Conservation (phyloP, 768 basidiomycete genomes). For the Rhizopogon salebrosus region DNA sequence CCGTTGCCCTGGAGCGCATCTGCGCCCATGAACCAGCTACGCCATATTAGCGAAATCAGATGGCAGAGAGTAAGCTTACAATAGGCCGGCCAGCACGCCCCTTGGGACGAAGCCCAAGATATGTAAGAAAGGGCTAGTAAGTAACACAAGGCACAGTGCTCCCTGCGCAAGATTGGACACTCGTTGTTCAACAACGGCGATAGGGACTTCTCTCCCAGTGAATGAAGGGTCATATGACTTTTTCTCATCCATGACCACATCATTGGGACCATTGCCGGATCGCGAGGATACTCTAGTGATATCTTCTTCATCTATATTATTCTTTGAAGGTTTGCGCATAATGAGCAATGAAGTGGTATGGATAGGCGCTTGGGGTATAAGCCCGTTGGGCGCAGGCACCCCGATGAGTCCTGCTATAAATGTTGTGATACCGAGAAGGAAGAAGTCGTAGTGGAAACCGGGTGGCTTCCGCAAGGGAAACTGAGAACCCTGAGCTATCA, state of each 20-base stretch:
- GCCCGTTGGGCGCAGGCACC: slow-evolving; percentile 80
- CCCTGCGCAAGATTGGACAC: slow-evolving; percentile 89
- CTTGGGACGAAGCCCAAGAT: slow-evolving; percentile 76
- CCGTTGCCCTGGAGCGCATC: slow-evolving; percentile 79
- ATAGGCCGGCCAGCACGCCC: slow-evolving; percentile 79
- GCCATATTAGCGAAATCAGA: background rate
- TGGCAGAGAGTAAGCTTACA: slow-evolving; percentile 44
- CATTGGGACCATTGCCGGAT: background rate
- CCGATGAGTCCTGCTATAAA: slow-evolving; percentile 86
- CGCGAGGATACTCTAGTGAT: slow-evolving; percentile 5
- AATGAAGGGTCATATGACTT: slow-evolving; percentile 13
- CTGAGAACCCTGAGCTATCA: slow-evolving; percentile 87
- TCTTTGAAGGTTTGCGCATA: slow-evolving; percentile 43
- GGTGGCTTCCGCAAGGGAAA: slow-evolving; percentile 91
- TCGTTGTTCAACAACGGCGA: slow-evolving; percentile 88
- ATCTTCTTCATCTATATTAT: slow-evolving; percentile 33
- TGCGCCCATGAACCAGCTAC: slow-evolving; percentile 88
- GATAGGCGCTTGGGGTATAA: slow-evolving; percentile 88
- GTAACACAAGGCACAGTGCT: slow-evolving; percentile 67
- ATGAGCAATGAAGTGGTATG: slow-evolving; percentile 81
- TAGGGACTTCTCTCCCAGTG: slow-evolving; percentile 45
- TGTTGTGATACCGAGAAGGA: slow-evolving; percentile 85
- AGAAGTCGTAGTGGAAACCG: slow-evolving; percentile 85
- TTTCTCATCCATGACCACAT: slow-evolving; percentile 18
- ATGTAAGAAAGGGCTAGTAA: slow-evolving; percentile 79